phyloP scores from a whole-genome alignment of 2,329 filamentous ascomycete species.

The Botrytis medusae region DNA sequence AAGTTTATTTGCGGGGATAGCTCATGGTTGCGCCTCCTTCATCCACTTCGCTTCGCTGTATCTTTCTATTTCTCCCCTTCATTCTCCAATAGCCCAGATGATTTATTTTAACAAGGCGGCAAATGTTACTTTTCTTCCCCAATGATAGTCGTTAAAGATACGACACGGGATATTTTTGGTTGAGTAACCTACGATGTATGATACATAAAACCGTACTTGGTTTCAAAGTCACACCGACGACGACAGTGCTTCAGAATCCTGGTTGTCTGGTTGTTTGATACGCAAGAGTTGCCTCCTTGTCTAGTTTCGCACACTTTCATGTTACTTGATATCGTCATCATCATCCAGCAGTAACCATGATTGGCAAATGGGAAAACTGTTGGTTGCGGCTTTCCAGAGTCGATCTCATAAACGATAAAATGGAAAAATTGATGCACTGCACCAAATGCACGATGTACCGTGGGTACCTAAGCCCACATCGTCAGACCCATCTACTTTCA shows the following conservation, averaged over 20 bases:
- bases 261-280: slow-evolving; percentile 13
- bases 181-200: slow-evolving; percentile 1
- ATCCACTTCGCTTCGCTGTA: slow-evolving; percentile 14
- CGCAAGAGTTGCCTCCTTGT: slow-evolving; percentile 2
- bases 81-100: slow-evolving; percentile 7
- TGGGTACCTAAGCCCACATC: not conserved
- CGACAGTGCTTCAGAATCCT: slow-evolving; percentile 9
- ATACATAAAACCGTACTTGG: slow-evolving; percentile 15
- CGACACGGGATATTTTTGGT: slow-evolving; percentile 5
- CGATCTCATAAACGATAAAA: slow-evolving; percentile 7
- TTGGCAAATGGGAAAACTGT: slow-evolving; percentile 2
- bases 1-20: slow-evolving; percentile 12
- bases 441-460: slow-evolving; percentile 16
- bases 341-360: not conserved
- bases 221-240: slow-evolving; percentile 16
- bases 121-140: slow-evolving; percentile 6
- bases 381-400: slow-evolving; percentile 8
- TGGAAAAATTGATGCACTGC: slow-evolving; percentile 13
- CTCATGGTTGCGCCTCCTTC: slow-evolving; percentile 7
- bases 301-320: slow-evolving; percentile 14
- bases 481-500: slow-evolving; percentile 12
- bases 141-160: slow-evolving; percentile 6
- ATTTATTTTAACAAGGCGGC: not conserved
- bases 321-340: slow-evolving; percentile 3
- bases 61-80: not conserved